These are phyloP conservation scores for Cucurbita pepo DNA, from an alignment of 306 rosid species.

Conservation along the genomic window DNA sequence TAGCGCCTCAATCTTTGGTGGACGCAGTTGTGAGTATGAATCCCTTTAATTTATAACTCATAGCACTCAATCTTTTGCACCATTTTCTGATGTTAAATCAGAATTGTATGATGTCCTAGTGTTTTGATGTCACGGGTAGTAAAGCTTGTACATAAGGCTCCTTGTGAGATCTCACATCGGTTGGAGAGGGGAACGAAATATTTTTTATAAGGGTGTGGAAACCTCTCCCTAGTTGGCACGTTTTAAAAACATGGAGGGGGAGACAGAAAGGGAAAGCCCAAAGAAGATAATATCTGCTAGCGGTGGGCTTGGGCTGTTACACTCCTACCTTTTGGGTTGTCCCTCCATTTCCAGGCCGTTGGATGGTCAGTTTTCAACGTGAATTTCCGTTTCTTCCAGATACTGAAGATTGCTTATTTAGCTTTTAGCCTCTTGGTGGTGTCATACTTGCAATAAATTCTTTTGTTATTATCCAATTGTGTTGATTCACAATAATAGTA, in stretches of 20 bases:
- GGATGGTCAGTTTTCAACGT: not conserved
- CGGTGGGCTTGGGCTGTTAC: too few relatives aligned
- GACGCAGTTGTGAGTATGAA: slow-evolving; percentile 59
- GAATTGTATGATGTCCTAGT: not conserved
- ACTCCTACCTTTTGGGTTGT: not conserved
- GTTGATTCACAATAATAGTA: not conserved
- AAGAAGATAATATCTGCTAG: too few relatives aligned
- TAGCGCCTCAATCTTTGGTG: slow-evolving; percentile 39
- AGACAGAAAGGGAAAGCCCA: too few relatives aligned
- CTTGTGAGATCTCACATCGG: too few relatives aligned
- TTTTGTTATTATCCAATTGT: not conserved
- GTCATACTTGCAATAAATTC: not conserved
- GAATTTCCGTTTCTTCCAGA: not conserved
- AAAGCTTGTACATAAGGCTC: not conserved
- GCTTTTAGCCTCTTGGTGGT: not conserved
- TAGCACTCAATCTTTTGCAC: slow-evolving; percentile 7
- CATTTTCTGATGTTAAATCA: not conserved
- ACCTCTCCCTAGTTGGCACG: too few relatives aligned
- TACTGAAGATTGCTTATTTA: not conserved
- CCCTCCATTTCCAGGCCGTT: not conserved
- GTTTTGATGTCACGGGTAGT: not conserved
- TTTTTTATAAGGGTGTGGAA: too few relatives aligned
- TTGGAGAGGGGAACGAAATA: too few relatives aligned
- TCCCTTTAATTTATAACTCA: slow-evolving; percentile 10
- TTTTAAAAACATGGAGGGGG: too few relatives aligned